Evolutionary conservation across 2,329 filamentous ascomycete species (phyloP).

Genomic region (Pseudogymnoascus sp.): DNA sequence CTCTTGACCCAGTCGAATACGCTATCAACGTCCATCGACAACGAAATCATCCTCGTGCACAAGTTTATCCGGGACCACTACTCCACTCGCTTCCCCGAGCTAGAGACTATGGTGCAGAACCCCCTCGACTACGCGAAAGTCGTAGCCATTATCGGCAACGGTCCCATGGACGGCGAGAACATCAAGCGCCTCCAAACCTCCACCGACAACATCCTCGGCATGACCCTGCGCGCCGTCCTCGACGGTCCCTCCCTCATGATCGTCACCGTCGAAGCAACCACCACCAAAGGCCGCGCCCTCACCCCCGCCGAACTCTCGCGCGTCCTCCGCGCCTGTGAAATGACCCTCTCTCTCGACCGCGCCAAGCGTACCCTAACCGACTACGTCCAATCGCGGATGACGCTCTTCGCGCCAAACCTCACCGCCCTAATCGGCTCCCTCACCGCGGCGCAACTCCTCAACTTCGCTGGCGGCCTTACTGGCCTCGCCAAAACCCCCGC

Average conservation of each 20-base stretch:
- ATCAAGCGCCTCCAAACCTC: constrained; percentile 74
- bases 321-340: constrained; percentile 72
- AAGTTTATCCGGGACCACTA: constrained; percentile 97
- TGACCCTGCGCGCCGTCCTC: constrained; percentile 69
- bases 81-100: constrained; percentile 83
- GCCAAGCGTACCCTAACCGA: constrained; percentile 82
- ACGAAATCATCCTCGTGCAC: constrained; percentile 86
- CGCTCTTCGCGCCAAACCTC: constrained; percentile 87
- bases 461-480: constrained; percentile 80
- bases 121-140: constrained; percentile 93
- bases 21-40: constrained; percentile 84
- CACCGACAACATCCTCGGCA: constrained; percentile 67
- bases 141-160: constrained; percentile 86
- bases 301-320: constrained; percentile 63
- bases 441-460: constrained; percentile 92
- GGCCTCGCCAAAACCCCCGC: constrained; percentile 86
- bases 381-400: constrained; percentile 96
- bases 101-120: constrained; percentile 82
- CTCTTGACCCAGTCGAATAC: constrained; percentile 82
- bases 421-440: constrained; percentile 84
- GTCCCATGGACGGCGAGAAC: constrained; percentile 69
- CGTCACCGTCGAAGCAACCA: constrained; percentile 88
- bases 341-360: constrained; percentile 77
- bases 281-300: constrained; percentile 73
- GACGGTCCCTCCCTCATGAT: constrained; percentile 91